phyloP scores from a whole-genome alignment of 495 filamentous ascomycete species.

The Neurospora sp. region DNA sequence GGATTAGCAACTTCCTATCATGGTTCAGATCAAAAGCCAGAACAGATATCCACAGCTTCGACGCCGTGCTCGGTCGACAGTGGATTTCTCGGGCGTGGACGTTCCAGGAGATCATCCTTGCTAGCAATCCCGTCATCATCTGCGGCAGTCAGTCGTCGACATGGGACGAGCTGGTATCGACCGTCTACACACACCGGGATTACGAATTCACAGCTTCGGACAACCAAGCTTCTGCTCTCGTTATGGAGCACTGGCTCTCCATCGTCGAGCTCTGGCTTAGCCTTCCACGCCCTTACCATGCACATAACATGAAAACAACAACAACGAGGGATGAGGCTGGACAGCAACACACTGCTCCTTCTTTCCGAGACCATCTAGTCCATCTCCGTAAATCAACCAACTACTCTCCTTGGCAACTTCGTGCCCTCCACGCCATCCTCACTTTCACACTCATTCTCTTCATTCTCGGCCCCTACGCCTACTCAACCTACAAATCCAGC shows the following conservation, averaged over 20 bases:
- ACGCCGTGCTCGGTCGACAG: slow-evolving; percentile 2
- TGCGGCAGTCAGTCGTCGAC: neutral
- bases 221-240: neutral
- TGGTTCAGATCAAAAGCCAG: neutral
- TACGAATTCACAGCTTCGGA: neutral
- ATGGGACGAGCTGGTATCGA: slow-evolving; percentile 4
- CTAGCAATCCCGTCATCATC: slow-evolving; percentile 2
- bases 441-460: neutral
- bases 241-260: neutral
- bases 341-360: neutral
- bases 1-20: neutral
- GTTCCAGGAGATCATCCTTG: slow-evolving; percentile 12
- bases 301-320: neutral
- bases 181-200: neutral
- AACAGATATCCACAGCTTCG: neutral
- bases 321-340: neutral
- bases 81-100: slow-evolving; percentile 14
- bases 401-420: neutral
- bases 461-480: neutral
- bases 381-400: neutral
- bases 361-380: neutral
- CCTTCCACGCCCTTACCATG: neutral
- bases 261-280: neutral
- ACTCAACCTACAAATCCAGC: neutral
- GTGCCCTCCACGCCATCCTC: neutral